Conservation (phyloP, 768 basidiomycete genomes). For the Hydnomerulius pinastri region DNA sequence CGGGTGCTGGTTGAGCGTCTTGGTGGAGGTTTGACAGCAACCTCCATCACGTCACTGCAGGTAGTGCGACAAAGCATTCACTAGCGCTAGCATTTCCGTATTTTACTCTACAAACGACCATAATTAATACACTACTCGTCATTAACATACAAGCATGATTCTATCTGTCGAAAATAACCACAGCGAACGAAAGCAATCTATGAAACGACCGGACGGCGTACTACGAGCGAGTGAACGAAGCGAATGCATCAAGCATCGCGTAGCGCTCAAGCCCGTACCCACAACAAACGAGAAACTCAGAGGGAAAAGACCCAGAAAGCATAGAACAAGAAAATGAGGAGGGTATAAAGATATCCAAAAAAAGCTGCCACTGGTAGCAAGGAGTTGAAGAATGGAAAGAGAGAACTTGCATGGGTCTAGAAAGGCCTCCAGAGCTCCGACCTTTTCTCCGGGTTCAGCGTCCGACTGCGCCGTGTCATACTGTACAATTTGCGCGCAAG, state of each 20-base stretch:
- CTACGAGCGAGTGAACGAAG: neutral
- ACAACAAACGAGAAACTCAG: neutral
- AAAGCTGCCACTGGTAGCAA: too few species aligned
- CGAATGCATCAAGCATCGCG: constrained; percentile 8
- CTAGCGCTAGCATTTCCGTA: too few species aligned
- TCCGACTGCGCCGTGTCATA: constrained; percentile 16
- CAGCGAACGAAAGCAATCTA: constrained; percentile 11
- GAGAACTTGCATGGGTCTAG: neutral
- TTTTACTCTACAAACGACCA: too few species aligned
- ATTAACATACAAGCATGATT: too few species aligned
- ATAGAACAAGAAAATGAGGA: neutral
- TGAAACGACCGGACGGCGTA: constrained; percentile 9
- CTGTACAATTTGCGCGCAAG: constrained; percentile 4
- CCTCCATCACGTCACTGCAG: too few species aligned
- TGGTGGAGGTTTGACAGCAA: too few species aligned
- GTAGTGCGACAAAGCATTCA: too few species aligned
- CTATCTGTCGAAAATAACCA: too few species aligned
- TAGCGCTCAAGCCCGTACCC: neutral
- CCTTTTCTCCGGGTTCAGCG: neutral
- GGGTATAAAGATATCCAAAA: neutral
- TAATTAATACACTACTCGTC: too few species aligned
- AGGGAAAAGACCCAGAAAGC: neutral
- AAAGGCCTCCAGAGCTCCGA: constrained; percentile 17
- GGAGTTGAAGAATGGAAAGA: too few species aligned
- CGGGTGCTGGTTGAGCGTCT: too few species aligned